Conservation (phyloP, 768 basidiomycete species). For the Lenzites betulinus region DNA sequence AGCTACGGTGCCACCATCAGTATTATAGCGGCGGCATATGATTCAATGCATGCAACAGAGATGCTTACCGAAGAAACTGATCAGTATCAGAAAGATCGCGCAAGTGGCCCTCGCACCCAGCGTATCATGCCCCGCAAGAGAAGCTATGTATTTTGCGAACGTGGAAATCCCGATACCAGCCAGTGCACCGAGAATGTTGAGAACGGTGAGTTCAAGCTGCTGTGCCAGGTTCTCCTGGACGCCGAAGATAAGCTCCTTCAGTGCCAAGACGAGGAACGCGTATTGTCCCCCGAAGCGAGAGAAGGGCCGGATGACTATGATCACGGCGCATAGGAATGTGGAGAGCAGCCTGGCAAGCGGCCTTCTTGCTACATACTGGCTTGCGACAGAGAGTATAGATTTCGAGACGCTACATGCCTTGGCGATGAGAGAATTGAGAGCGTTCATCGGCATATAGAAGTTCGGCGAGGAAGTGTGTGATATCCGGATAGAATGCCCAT, state of each 20-base stretch:
- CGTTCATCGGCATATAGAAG: neutral
- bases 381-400: neutral
- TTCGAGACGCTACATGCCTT: neutral
- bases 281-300: constrained; percentile 40
- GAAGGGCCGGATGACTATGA: constrained; percentile 43
- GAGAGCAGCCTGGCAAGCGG: constrained; percentile 45
- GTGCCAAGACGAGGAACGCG: constrained; percentile 40
- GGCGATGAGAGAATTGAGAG: neutral
- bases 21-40: no score
- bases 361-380: constrained; percentile 31
- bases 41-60: neutral
- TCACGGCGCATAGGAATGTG: constrained; percentile 43
- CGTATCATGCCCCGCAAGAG: constrained; percentile 29
- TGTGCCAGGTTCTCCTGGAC: constrained; percentile 50
- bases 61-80: constrained; percentile 41
- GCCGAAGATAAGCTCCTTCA: constrained; percentile 51
- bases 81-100: constrained; percentile 42
- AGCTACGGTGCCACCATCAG: no score
- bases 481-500: neutral
- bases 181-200: constrained; percentile 46
- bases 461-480: neutral
- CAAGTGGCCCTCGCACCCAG: constrained; percentile 38
- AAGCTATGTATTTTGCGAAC: constrained; percentile 38
- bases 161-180: constrained; percentile 41
- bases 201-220: constrained; percentile 46